Evolutionary conservation across 2,329 filamentous ascomycete species (phyloP), one percentile per base, ranked within the genome.

Genomic region (Mariannaea sp.): DNA sequence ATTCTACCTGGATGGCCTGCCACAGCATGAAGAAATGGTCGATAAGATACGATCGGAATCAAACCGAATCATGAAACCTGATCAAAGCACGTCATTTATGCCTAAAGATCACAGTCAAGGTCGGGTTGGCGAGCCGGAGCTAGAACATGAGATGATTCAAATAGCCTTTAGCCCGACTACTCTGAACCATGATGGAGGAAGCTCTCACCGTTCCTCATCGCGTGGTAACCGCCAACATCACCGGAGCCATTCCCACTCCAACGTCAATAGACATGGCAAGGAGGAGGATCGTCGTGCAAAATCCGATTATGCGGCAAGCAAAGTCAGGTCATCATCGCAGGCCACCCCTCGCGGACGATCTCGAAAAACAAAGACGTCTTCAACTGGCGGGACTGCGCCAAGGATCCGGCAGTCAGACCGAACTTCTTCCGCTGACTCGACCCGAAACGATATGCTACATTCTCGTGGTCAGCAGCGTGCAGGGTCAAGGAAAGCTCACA

Each of bases 11-110:
- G 64, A 64, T 3, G 29, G 41, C 6, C 61, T 68, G 3, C 61
- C 65, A 0, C 53, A 59, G 6, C 56, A 67, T 32, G 68, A 60
- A 1, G 63, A 67, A 41, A 68, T 66, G 0, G 58, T 46, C 3
- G 39, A 41, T 10, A 38, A 45, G 2, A 40, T 45, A 36, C 54
- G 49, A 4, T 30, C 33, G 6, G 51, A 24, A 2, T 29, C 42
- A 5, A 10, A 27, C 1, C 35, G 27, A 27, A 30, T 24, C 6
- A 49, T 38, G 5, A 26, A 19, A 7, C 40, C 47, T 5, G 52
- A 59, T 0, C 49, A 49, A 0, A 42, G 29, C 7, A 41, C 49
- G 17, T 47, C 49, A 2, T 24, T 50, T 2, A 35, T 35, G 7
- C 47, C 57, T 4, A 29, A 35, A 6, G 29, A 53, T 13, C 6